Base-by-base conservation (phyloP, 1,284 basidiomycete species). In the Tetrapyrgos nigripes region DNA sequence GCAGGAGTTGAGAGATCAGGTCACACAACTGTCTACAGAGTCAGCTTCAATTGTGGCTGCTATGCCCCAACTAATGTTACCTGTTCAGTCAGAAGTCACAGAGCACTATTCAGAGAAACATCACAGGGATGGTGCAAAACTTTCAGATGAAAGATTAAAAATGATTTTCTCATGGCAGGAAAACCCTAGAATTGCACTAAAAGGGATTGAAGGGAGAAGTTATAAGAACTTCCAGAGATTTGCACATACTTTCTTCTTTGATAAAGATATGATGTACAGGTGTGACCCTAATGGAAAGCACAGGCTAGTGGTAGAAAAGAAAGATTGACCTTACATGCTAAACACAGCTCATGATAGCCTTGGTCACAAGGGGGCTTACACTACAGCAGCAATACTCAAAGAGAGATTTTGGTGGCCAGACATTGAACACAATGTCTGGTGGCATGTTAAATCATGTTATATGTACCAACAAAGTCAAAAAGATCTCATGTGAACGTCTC, bases 371-470 rank as follows among this genome's bases (percentile, higher is more conserved):
- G 59, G 59, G 10, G 10, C 57, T 1, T 61, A n/a, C 40, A 51
- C 59, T 9, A 63, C 59, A 0, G 58, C 55, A 31, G 14, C 51
- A 4, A 23, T 65, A 3, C 19, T 63, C 21, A 33, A 43, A n/a
- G 17, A 60, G 44, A 35, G 58, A 27, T 62, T 60, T 31, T 53
- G 53, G 48, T 57, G 49, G 55, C 55, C 55, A 17, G 4, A 44
- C 1, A 3, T 50, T 17, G 35, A 50, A 11, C 27, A 27, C 17
- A 43, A 51, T 57, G 40, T 45, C 3, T 10, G 46, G 17, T 50
- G 53, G 58, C 66, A 58, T 31, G 63, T 62, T 43, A 56, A 52
- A 21, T 68, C 72, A 0, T 74, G 71, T 53, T 64, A 70, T 35
- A 17, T 59, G 26, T 75, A 72, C 44, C 71, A 75, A 50, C n/a